Evolutionary conservation across 495 filamentous ascomycete species (phyloP).

Genomic region (Penicillium desertorum): DNA sequence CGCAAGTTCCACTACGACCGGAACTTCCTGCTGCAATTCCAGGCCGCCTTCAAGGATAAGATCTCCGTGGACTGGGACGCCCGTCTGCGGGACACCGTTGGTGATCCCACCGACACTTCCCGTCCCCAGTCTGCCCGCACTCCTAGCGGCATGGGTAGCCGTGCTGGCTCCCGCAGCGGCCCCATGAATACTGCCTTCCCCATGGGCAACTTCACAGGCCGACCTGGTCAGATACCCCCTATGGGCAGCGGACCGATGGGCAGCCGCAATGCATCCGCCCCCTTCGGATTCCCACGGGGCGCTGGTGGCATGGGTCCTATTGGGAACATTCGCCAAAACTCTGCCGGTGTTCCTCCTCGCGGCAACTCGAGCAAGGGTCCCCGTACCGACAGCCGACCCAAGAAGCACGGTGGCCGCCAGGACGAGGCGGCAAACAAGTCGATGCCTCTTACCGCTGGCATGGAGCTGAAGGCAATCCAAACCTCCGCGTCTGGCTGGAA

Average conservation of each 20-base stretch:
- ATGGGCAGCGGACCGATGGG: slow-evolving; percentile 4
- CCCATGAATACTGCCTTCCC: slow-evolving; percentile 67
- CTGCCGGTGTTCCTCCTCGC: slow-evolving; percentile 32
- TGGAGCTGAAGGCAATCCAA: slow-evolving; percentile 76
- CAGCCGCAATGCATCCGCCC: neutral
- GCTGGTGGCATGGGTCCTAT: slow-evolving; percentile 49
- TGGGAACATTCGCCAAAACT: slow-evolving; percentile 27
- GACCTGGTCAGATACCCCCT: slow-evolving; percentile 9
- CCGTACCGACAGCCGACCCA: slow-evolving; percentile 39
- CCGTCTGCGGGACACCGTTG: slow-evolving; percentile 80
- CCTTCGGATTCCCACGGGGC: slow-evolving; percentile 4
- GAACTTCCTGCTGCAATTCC: slow-evolving; percentile 96
- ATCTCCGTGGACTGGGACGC: slow-evolving; percentile 86
- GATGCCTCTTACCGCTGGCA: slow-evolving; percentile 84
- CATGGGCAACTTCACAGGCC: slow-evolving; percentile 10
- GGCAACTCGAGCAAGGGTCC: slow-evolving; percentile 35
- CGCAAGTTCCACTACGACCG: slow-evolving; percentile 94
- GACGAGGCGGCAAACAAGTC: slow-evolving; percentile 67
- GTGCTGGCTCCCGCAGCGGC: slow-evolving; percentile 48
- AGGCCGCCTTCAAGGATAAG: slow-evolving; percentile 90
- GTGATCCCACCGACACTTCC: slow-evolving; percentile 65
- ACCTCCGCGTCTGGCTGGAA: slow-evolving; percentile 81
- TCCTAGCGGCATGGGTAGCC: slow-evolving; percentile 47
- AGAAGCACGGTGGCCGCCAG: slow-evolving; percentile 53
- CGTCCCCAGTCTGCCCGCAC: slow-evolving; percentile 73